phyloP scores from a whole-genome alignment of 768 basidiomycete species.

The Boletus reticuloceps region DNA sequence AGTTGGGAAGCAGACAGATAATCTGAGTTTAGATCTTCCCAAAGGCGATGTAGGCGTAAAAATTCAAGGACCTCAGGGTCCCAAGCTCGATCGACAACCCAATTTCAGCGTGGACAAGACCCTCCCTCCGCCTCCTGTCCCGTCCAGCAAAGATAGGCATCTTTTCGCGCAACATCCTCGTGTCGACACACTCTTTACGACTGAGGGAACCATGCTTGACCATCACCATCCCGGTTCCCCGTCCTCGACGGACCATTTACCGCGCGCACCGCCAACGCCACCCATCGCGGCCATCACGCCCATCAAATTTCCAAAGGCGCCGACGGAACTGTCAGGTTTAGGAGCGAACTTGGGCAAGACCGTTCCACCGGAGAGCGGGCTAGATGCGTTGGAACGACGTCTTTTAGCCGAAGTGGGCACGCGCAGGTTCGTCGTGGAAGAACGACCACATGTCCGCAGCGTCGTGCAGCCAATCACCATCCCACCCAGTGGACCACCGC shows the following conservation, averaged over 20 bases:
- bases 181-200: slow-evolving; percentile 33
- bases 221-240: slow-evolving; percentile 5
- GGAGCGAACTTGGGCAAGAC: slow-evolving; percentile 21
- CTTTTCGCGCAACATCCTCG: slow-evolving; percentile 16
- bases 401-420: slow-evolving; percentile 75
- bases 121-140: slow-evolving; percentile 56
- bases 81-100: slow-evolving; percentile 11
- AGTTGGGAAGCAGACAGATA: slow-evolving; percentile 33
- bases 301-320: slow-evolving; percentile 35
- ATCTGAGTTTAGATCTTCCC: slow-evolving; percentile 27
- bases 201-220: slow-evolving; percentile 7
- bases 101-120: slow-evolving; percentile 49
- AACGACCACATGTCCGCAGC: slow-evolving; percentile 35
- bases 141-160: slow-evolving; percentile 38
- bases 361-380: slow-evolving; percentile 45
- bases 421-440: slow-evolving; percentile 36
- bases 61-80: slow-evolving; percentile 17
- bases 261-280: slow-evolving; percentile 47
- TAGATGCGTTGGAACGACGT: slow-evolving; percentile 71
- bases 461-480: slow-evolving; percentile 40
- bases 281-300: slow-evolving; percentile 44
- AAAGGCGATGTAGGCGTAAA: slow-evolving; percentile 22
- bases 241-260: slow-evolving; percentile 14
- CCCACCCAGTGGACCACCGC: slow-evolving; percentile 28
- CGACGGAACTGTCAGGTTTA: slow-evolving; percentile 24